phyloP scores from a whole-genome alignment of 2,329 filamentous ascomycete species.

The Grosmannia huntii region DNA sequence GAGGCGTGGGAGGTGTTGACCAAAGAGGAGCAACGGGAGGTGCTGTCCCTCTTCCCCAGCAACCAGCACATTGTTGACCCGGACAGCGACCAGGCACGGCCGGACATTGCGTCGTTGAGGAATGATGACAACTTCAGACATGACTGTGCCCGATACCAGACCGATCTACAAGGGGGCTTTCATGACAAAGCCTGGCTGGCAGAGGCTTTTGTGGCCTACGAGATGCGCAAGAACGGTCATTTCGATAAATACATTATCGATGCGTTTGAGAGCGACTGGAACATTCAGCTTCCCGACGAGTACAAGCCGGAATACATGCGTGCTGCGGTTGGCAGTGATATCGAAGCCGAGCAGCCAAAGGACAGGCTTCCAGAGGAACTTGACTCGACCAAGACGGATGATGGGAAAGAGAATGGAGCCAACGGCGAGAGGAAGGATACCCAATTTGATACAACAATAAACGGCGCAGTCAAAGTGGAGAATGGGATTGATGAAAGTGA shows the following conservation, averaged over 20 bases:
- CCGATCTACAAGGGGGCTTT: conserved; percentile 31
- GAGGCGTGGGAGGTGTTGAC: conserved; percentile 25
- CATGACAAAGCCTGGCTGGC: conserved; percentile 41
- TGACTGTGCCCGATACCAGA: conserved; percentile 27
- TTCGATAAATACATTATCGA: conserved; percentile 34
- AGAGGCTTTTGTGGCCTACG: conserved; percentile 38
- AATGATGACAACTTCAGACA: conserved; percentile 31
- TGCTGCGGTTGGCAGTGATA: background rate
- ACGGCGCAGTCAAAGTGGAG: background rate
- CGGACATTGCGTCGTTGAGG: conserved; percentile 21
- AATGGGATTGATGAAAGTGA: background rate
- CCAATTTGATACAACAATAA: background rate
- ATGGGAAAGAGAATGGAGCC: background rate
- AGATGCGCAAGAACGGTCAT: conserved; percentile 31
- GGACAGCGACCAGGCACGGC: conserved; percentile 20
- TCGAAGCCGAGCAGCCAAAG: background rate
- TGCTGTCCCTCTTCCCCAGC: conserved; percentile 26
- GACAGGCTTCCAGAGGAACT: background rate
- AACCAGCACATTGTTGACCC: conserved; percentile 18
- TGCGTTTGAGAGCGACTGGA: conserved; percentile 37
- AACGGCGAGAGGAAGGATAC: background rate
- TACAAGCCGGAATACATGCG: conserved; percentile 13
- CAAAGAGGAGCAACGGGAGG: conserved; percentile 18
- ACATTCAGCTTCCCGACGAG: conserved; percentile 24
- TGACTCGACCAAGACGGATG: background rate